A percentile compares a stretch with the other conserved stretches of the same genome.
Evolutionary conservation across 345 rosid species (phyloP).

Genomic region (Eucalyptus albens): DNA sequence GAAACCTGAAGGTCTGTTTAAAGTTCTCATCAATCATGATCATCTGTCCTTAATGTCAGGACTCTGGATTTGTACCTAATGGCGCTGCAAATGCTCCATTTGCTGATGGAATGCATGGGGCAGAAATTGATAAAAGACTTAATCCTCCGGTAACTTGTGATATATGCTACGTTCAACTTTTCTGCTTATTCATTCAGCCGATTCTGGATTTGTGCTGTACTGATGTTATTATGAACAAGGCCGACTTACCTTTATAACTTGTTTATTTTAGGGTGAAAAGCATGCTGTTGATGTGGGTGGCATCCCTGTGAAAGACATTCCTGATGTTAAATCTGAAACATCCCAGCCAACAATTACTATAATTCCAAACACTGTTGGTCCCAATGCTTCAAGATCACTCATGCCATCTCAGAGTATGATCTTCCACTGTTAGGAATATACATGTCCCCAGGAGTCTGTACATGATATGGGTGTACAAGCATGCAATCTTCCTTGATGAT

Average conservation of each 20-base stretch:
- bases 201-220: no score
- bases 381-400: constrained; percentile 19
- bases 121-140: constrained; percentile 63
- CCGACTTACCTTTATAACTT: background rate
- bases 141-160: constrained; percentile 38
- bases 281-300: constrained; percentile 32
- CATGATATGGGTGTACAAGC: background rate
- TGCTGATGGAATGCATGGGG: constrained; percentile 72
- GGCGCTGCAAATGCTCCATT: constrained; percentile 42
- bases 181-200: background rate
- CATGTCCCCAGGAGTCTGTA: background rate
- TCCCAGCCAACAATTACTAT: constrained; percentile 38
- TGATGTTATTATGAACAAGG: background rate
- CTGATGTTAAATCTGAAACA: constrained; percentile 51
- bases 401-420: constrained; percentile 64
- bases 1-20: background rate
- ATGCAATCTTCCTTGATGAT: background rate
- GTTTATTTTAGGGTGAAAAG: background rate
- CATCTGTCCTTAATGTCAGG: constrained; percentile 25
- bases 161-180: background rate
- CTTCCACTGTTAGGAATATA: background rate
- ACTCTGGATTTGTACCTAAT: constrained; percentile 59
- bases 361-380: constrained; percentile 26
- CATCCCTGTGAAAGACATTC: constrained; percentile 16
- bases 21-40: background rate